Evolutionary conservation across 768 basidiomycete genomes (phyloP).

Genomic region (Boletus reticulatus): DNA sequence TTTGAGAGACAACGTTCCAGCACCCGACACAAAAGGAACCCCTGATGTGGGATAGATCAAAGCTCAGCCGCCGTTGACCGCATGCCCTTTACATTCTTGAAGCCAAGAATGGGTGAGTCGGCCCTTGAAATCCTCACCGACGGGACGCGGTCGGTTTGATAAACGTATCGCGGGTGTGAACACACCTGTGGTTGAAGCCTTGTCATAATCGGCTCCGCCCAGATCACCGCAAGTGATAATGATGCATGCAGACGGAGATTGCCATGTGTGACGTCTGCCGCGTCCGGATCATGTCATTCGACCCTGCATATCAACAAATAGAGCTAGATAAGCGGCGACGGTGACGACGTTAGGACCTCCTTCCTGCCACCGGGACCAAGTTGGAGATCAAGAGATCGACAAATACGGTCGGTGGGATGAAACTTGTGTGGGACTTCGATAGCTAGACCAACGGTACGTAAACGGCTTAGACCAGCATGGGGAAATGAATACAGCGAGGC

Average conservation of each 20-base stretch:
- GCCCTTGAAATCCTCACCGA: background rate
- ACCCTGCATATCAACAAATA: background rate
- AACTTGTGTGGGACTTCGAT: background rate
- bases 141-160: background rate
- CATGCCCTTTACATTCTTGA: conserved; percentile 12
- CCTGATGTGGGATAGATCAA: conserved; percentile 8
- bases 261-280: background rate
- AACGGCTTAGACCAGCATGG: background rate
- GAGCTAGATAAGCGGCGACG: background rate
- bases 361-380: background rate
- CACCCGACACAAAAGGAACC: conserved; percentile 17
- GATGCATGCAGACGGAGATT: background rate
- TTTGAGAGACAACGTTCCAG: background rate
- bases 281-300: conserved; percentile 5
- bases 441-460: background rate
- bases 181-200: background rate
- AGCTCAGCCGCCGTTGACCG: background rate
- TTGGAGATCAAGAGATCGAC: background rate
- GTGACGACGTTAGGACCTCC: background rate
- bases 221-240: background rate
- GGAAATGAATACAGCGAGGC: too few species aligned
- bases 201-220: conserved; percentile 9
- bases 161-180: conserved; percentile 12
- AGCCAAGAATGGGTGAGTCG: background rate
- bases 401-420: too few species aligned